Evolutionary conservation across 148 eudicot genomes (phyloP).

Genomic region (Chenopodium suecicum): DNA sequence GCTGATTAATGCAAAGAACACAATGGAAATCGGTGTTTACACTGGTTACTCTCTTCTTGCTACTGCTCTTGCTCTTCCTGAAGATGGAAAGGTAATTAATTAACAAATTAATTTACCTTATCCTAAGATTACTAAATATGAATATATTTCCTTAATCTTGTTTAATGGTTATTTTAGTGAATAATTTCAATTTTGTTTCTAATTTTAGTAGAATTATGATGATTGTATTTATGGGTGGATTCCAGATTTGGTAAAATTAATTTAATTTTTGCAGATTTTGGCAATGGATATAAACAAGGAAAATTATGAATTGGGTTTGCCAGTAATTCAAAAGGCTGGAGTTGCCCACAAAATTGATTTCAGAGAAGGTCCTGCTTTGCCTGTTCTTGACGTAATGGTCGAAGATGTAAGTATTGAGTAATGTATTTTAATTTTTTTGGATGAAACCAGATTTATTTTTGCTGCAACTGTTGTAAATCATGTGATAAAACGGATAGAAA

Average conservation of each 20-base stretch:
- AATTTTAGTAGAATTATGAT: not conserved
- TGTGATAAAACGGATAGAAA: not conserved
- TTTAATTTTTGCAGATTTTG: constrained; percentile 48
- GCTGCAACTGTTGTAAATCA: not conserved
- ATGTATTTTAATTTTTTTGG: not conserved
- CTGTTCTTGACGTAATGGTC: constrained; percentile 57
- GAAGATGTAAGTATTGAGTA: constrained; percentile 43
- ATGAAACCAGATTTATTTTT: not conserved
- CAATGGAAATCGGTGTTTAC: constrained; percentile 88
- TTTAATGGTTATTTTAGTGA: not conserved
- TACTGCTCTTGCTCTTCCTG: constrained; percentile 90
- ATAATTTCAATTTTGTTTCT: not conserved
- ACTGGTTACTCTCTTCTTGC: constrained; percentile 96
- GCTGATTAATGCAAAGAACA: constrained; percentile 77
- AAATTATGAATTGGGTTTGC: constrained; percentile 62
- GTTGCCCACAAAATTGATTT: constrained; percentile 70
- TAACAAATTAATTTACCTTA: not conserved
- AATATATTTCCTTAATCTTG: not conserved
- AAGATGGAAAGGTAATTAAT: constrained; percentile 75
- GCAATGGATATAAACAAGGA: constrained; percentile 76
- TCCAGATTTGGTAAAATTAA: not conserved
- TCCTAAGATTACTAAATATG: not conserved
- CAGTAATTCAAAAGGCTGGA: constrained; percentile 65
- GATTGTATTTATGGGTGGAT: not conserved
- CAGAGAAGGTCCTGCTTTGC: constrained; percentile 74